Conservation (phyloP, 768 basidiomycete species). For the Coprinopsis marcescibilis region DNA sequence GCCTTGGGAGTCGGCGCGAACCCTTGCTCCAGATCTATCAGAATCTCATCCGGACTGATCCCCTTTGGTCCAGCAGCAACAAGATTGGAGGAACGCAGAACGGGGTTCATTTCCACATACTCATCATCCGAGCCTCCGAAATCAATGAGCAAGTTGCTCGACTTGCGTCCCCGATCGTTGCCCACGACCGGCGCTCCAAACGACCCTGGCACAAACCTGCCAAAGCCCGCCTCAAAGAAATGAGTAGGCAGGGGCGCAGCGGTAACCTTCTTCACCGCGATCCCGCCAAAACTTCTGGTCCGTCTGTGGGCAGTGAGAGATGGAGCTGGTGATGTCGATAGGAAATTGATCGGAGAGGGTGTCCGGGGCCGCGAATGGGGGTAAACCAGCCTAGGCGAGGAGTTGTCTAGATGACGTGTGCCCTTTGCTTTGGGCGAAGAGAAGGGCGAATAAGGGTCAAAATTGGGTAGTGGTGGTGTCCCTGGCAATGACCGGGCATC, state of each 20-base stretch:
- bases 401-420: background rate
- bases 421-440: conserved; percentile 6
- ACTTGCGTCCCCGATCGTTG: background rate
- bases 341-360: conserved; percentile 7
- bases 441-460: conserved; percentile 6
- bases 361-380: conserved; percentile 5
- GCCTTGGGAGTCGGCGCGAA: background rate
- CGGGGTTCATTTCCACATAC: too few species aligned
- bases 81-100: too few species aligned
- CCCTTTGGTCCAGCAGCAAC: too few species aligned
- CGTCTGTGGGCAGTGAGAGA: background rate
- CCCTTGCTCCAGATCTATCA: background rate
- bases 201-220: background rate
- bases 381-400: background rate
- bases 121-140: background rate
- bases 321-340: conserved; percentile 8
- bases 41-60: background rate
- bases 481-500: background rate
- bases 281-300: conserved; percentile 7
- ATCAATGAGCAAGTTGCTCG: conserved; percentile 9
- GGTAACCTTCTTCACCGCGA: background rate
- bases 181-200: background rate
- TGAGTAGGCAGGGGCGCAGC: background rate
- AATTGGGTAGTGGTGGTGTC: conserved; percentile 1
- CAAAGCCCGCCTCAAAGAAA: background rate